A percentile compares a stretch with the other conserved stretches of the same genome.
Conservation (phyloP, 2,329 filamentous ascomycete genomes). For the Claviceps sp. region DNA sequence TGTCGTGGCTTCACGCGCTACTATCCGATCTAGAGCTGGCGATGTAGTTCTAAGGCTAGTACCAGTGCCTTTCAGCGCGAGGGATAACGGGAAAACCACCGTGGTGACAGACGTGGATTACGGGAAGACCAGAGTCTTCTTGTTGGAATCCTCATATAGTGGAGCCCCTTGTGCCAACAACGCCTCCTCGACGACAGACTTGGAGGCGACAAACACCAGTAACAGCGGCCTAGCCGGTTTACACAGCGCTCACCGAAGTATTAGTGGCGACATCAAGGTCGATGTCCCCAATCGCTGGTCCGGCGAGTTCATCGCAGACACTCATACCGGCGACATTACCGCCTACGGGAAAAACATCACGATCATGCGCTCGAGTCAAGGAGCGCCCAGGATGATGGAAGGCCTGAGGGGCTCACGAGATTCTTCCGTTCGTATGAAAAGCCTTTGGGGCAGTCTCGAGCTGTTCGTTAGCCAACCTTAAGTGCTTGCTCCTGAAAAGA, state of each 20-base stretch:
- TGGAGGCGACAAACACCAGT: too few species aligned
- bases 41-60: too few species aligned
- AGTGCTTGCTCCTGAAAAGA: not conserved
- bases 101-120: too few species aligned
- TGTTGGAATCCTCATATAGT: conserved; percentile 7
- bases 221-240: conserved; percentile 20
- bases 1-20: too few species aligned
- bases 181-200: too few species aligned
- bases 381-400: conserved; percentile 17
- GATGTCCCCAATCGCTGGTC: conserved; percentile 36
- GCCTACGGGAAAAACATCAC: conserved; percentile 30
- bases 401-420: conserved; percentile 28
- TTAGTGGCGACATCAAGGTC: conserved; percentile 30
- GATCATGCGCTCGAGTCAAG: conserved; percentile 20
- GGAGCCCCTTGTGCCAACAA: too few species aligned
- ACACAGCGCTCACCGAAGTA: conserved; percentile 27
- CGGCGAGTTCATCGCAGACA: conserved; percentile 27
- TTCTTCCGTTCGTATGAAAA: conserved; percentile 20
- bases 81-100: too few species aligned
- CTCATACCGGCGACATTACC: conserved; percentile 23
- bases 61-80: too few species aligned
- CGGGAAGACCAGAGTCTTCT: not conserved
- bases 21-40: too few species aligned
- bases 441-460: conserved; percentile 17
- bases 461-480: conserved; percentile 12